Evolutionary conservation across 495 filamentous ascomycete genomes (phyloP).

Genomic region (Parachaetomium inaequale): DNA sequence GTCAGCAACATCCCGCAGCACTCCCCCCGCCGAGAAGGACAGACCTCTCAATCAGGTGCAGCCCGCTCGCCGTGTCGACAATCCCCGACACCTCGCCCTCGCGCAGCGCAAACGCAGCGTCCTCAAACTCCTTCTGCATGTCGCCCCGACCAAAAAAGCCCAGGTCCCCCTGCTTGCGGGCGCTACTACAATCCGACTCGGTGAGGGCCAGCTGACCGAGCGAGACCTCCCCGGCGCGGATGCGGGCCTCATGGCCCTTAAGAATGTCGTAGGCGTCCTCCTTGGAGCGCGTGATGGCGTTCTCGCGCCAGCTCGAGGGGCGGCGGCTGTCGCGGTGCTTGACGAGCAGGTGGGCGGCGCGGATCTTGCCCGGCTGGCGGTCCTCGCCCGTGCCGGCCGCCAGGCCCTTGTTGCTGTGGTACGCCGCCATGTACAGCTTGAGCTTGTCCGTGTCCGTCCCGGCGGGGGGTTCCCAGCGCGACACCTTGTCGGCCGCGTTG

Average conservation of each 20-base stretch:
- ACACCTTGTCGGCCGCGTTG: constrained; percentile 75
- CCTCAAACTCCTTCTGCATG: constrained; percentile 99
- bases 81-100: constrained; percentile 79
- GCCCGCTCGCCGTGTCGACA: constrained; percentile 87
- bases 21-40: constrained; percentile 20
- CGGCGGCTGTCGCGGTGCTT: constrained; percentile 86
- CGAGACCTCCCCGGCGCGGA: constrained; percentile 60
- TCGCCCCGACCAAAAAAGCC: constrained; percentile 90
- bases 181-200: constrained; percentile 93
- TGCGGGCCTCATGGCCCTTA: constrained; percentile 64
- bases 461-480: constrained; percentile 87
- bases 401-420: constrained; percentile 53
- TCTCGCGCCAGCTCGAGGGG: constrained; percentile 84
- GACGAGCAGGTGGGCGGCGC: constrained; percentile 82
- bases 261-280: constrained; percentile 80
- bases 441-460: constrained; percentile 85
- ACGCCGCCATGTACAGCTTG: constrained; percentile 83
- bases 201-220: constrained; percentile 79
- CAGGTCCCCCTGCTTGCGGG: constrained; percentile 89
- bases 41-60: constrained; percentile 95
- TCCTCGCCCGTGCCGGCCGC: constrained; percentile 38
- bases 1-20: constrained; percentile 3
- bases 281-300: constrained; percentile 80
- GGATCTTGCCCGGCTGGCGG: constrained; percentile 72
- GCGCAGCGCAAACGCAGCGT: constrained; percentile 82